phyloP scores from a whole-genome alignment of 164 flowering plant species.

The Stephania yunnanensis region DNA sequence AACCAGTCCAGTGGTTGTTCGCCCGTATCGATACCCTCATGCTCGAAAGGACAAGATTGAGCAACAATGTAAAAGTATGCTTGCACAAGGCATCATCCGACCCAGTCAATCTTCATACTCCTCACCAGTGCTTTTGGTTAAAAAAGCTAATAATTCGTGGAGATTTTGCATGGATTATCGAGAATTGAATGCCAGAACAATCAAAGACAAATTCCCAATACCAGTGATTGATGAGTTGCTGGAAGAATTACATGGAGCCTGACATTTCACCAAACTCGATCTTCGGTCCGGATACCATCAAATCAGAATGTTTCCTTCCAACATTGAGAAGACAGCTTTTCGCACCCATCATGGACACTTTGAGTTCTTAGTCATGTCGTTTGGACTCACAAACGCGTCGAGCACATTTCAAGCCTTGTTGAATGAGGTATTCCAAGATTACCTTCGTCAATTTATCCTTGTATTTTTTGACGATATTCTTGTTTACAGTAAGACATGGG shows the following conservation, averaged over 20 bases:
- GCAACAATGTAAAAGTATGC: background rate
- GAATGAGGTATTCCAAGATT: background rate
- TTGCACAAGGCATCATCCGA: background rate
- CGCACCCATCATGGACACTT: background rate
- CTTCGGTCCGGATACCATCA: background rate
- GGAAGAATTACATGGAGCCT: background rate
- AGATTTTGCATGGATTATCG: slow-evolving; percentile 1
- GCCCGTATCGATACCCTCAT: background rate
- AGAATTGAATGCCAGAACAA: background rate
- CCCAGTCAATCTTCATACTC: background rate
- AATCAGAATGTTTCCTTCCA: background rate
- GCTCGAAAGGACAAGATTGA: background rate
- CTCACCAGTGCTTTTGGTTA: background rate
- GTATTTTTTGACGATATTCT: slow-evolving; percentile 3
- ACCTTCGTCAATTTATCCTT: background rate
- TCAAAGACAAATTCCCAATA: slow-evolving; percentile 1
- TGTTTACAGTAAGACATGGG: background rate
- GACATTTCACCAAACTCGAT: background rate
- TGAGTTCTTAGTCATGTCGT: background rate
- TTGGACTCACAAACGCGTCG: background rate
- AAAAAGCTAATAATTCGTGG: background rate
- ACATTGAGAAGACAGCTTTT: background rate
- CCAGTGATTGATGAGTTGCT: background rate
- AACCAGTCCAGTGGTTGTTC: background rate
- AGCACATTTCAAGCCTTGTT: background rate